Percentiles rank a stretch among this genome's conserved stretches.
These are phyloP conservation scores for Schizosaccharomyces versatilis DNA, from an alignment of 1,139 yeast species.

Conservation along the genomic window DNA sequence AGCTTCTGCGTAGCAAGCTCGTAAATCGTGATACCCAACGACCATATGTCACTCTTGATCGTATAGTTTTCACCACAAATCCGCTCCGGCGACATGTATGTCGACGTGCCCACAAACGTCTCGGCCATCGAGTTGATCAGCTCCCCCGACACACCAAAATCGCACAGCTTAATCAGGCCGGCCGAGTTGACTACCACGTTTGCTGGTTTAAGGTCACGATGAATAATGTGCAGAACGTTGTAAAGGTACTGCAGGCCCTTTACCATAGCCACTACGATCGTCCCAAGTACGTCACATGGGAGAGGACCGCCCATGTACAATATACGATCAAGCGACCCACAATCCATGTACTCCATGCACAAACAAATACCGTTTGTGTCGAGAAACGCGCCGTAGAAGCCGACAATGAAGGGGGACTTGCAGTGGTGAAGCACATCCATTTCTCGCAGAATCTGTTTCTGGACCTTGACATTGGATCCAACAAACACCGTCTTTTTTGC, in stretches of 20 bases:
- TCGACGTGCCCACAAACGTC: conserved; percentile 92
- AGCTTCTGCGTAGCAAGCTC: conserved; percentile 69
- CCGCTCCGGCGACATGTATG: conserved; percentile 95
- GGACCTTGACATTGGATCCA: conserved; percentile 24
- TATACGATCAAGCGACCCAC: conserved; percentile 76
- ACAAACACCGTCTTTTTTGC: neutral
- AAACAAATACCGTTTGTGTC: conserved; percentile 62
- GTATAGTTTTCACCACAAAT: conserved; percentile 86
- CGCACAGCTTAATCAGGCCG: conserved; percentile 82
- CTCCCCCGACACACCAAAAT: conserved; percentile 91
- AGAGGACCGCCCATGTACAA: conserved; percentile 33
- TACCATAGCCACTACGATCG: conserved; percentile 57
- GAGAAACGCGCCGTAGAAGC: conserved; percentile 73
- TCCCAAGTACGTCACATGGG: conserved; percentile 48
- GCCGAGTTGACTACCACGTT: conserved; percentile 56
- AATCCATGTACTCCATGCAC: conserved; percentile 98
- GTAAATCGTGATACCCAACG: conserved; percentile 69
- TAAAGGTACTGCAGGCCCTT: conserved; percentile 53
- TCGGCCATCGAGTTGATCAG: conserved; percentile 86
- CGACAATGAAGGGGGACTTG: conserved; percentile 54
- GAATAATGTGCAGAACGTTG: conserved; percentile 76
- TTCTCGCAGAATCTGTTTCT: conserved; percentile 73
- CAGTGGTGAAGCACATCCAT: conserved; percentile 80
- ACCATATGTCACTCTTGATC: conserved; percentile 90
- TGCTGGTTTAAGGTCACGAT: conserved; percentile 92